Base-by-base conservation (phyloP, 805 yeast genomes). In the Ogataea methanolica region DNA sequence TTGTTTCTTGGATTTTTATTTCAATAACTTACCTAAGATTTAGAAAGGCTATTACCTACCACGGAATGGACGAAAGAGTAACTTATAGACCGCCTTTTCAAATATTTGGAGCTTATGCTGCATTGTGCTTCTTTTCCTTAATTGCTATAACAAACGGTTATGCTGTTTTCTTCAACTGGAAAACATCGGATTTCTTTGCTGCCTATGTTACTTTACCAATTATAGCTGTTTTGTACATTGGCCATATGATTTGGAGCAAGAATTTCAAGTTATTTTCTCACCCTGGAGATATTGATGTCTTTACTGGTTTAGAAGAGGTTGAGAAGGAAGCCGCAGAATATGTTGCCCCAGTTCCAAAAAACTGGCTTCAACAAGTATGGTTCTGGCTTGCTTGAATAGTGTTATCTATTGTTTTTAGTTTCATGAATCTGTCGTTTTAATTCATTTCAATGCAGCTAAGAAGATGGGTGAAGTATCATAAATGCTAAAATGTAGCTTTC, bases 171-270 rank as follows among this genome's bases (percentile, higher is more conserved):
- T 71, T 82, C 49, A 51, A 61, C 39, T 80, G 80, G 70, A 70
- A 68, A 11, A 73, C 61, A 1, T 61, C 75, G 6, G 80, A 80
- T 59, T 83, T 83, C 56, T 65, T 83, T 39, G 87, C 88, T 36
- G 83, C 87, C 12, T 83, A 83, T 64, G 71, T 83, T 49, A 81
- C 86, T 0, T 62, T 83, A 47, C 84, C 82, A 31, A 68, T 75
- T 49, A 72, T 77, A 54, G 48, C 74, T 4, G 65, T 64, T 2
- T 68, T 82, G 42, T 82, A 78, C 63, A 50, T 74, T 34, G 85
- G 80, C 7, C 86, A 82, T 65, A 78, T 77, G 57, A 6, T 69
- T 7, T 76, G 69, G 58, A 66, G 69, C 37, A 68, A 61, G 39
- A 68, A 70, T 36, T 66, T 71, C 65, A 60, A 59, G 42, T 78